Base-by-base conservation (phyloP, 2,329 filamentous ascomycete species). In the Microcyclosporella mali region DNA sequence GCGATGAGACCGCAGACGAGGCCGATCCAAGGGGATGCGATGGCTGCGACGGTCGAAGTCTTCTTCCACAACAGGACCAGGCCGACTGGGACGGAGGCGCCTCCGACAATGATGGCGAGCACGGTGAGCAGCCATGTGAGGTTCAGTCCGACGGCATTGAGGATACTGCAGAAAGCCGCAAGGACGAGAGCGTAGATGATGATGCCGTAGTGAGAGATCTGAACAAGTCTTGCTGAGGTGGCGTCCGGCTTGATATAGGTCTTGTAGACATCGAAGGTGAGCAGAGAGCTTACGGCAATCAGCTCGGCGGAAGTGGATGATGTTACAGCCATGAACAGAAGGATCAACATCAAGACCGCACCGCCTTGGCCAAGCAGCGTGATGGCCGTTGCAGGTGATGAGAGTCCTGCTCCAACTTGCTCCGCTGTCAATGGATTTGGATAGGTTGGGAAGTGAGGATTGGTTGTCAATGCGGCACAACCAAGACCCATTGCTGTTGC, bases 401-500 rank as follows among this genome's bases (percentile, higher is more conserved):
- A 58, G n/a, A 63, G 51, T n/a, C 59, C 60, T 33, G 59, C 56
- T 4, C 41, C 48, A 29, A 54, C 53, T 21, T 63, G 52, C 6
- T 49, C 53, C 4, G 47, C 39, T 6, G 55, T 46, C n/a, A 62
- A 47, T 3, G 51, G 51, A 16, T 56, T 46, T 2, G 66, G 67
- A 42, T 66, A 70, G 0, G 69, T 72, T 6, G 69, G 70, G 37
- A 70, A 72, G 3, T 51, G 52, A 1, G 67, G 67, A 18, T 65
- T 64, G 40, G 65, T 56, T 3, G 63, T 67, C n/a, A 73, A 59
- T 6, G 69, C 71, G 1, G 66, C 66, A 3, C 66, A 66, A 1
- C 67, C 69, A 2, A 74, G 61, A 10, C 71, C 70, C 41, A 73
- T 56, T 1, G 69, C 70, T 1, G 71, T 72, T 1, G 68, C 65